Conservation (phyloP, 2,329 filamentous ascomycete species). For the Zymoseptoria crescenta region DNA sequence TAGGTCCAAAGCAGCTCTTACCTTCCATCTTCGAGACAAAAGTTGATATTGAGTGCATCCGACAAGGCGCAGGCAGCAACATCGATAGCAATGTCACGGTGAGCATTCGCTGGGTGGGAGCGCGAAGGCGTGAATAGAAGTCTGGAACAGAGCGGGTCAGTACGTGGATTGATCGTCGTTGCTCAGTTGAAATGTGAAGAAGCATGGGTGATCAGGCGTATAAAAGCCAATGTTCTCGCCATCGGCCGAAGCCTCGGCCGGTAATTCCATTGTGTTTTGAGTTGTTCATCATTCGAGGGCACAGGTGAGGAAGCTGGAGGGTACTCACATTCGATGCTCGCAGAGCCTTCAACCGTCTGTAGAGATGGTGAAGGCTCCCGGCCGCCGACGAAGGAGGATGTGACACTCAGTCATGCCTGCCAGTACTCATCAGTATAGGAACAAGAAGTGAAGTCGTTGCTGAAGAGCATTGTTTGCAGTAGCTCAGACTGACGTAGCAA, state of each 20-base stretch:
- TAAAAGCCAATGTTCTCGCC: constrained; percentile 12
- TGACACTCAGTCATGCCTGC: background rate
- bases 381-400: background rate
- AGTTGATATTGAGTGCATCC: constrained; percentile 5
- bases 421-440: background rate
- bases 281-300: constrained; percentile 16
- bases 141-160: constrained; percentile 2
- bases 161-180: constrained; percentile 3
- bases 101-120: constrained; percentile 14
- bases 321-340: constrained; percentile 1
- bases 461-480: constrained; percentile 1
- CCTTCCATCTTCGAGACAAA: background rate
- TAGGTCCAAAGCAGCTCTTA: background rate
- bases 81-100: constrained; percentile 15
- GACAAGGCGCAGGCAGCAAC: constrained; percentile 7
- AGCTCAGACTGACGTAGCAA: constrained; percentile 24
- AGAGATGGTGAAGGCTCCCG: background rate
- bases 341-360: background rate
- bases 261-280: constrained; percentile 22
- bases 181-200: background rate
- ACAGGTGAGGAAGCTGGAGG: background rate
- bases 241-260: constrained; percentile 17
- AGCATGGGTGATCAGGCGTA: constrained; percentile 4
- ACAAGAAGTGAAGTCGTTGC: background rate
- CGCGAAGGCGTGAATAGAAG: constrained; percentile 22